phyloP scores from a whole-genome alignment of 495 filamentous ascomycete species.

The Trichoderma reesei region DNA sequence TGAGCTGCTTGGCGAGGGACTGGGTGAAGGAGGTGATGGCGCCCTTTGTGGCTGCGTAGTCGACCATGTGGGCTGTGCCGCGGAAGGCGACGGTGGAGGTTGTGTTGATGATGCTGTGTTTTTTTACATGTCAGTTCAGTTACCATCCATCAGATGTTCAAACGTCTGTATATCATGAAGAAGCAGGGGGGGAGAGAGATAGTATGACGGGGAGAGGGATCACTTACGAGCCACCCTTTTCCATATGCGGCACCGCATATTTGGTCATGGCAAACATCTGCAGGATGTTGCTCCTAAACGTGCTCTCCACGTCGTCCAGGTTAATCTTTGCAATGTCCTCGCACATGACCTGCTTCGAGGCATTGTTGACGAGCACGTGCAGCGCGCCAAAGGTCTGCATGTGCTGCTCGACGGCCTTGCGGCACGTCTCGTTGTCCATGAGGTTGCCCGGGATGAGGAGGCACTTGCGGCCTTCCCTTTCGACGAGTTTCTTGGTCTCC shows the following conservation, averaged over 20 bases:
- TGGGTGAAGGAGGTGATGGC: constrained; percentile 54
- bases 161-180: too few species aligned
- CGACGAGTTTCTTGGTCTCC: constrained; percentile 41
- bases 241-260: constrained; percentile 47
- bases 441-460: constrained; percentile 41
- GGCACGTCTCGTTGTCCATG: constrained; percentile 35
- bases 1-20: constrained; percentile 43
- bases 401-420: constrained; percentile 40
- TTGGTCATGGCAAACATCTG: constrained; percentile 56
- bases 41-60: constrained; percentile 54
- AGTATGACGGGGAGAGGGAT: not conserved
- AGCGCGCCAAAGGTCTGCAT: constrained; percentile 38
- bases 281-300: constrained; percentile 50
- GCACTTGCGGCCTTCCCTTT: constrained; percentile 35
- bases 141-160: too few species aligned
- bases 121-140: too few species aligned
- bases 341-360: constrained; percentile 45
- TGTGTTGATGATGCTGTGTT: constrained; percentile 55
- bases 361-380: constrained; percentile 55
- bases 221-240: constrained; percentile 36
- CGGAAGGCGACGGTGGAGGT: constrained; percentile 46
- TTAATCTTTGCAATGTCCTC: constrained; percentile 40
- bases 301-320: constrained; percentile 39
- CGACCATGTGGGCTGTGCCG: constrained; percentile 44
- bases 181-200: too few species aligned